A percentile compares a stretch with the other conserved stretches of the same genome.
Conservation (phyloP, 2,329 filamentous ascomycete species). For the Pseudocercospora fuligena region DNA sequence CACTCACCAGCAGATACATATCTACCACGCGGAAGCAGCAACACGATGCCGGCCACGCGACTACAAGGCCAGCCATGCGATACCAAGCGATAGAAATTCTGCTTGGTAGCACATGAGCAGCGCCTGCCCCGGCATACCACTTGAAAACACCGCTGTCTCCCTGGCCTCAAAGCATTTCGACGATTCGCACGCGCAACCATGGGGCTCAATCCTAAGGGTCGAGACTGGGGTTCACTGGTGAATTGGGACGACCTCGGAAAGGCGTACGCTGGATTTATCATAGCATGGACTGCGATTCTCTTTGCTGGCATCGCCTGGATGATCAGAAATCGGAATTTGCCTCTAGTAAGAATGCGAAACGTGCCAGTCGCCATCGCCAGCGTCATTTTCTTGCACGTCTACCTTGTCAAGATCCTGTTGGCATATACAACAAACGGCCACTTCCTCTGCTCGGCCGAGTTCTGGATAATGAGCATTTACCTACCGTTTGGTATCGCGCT, state of each 20-base stretch:
- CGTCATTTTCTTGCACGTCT: slow-evolving; percentile 44
- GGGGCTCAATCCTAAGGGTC: slow-evolving; percentile 32
- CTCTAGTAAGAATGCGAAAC: slow-evolving; percentile 34
- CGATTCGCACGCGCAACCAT: slow-evolving; percentile 43
- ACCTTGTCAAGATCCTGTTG: slow-evolving; percentile 49
- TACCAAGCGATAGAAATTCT: not conserved
- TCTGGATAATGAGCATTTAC: slow-evolving; percentile 70
- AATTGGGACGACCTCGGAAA: slow-evolving; percentile 35
- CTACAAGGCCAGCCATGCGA: not conserved
- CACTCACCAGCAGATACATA: not conserved
- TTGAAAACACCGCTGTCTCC: no score
- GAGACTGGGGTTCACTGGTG: slow-evolving; percentile 33
- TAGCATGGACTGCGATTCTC: slow-evolving; percentile 31
- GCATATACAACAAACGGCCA: slow-evolving; percentile 46
- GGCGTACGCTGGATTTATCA: slow-evolving; percentile 31
- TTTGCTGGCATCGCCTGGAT: slow-evolving; percentile 30
- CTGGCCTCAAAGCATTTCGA: not conserved
- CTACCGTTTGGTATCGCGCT: slow-evolving; percentile 68
- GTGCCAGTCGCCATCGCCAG: slow-evolving; percentile 32
- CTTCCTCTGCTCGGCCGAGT: slow-evolving; percentile 61
- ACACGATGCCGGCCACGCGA: slow-evolving; percentile 8
- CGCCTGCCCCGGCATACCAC: not conserved
- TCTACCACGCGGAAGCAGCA: not conserved
- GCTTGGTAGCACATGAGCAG: not conserved
- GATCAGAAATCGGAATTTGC: slow-evolving; percentile 28